Evolutionary conservation across 2,329 filamentous ascomycete species (phyloP).

Genomic region (Zopfia rhizophila): DNA sequence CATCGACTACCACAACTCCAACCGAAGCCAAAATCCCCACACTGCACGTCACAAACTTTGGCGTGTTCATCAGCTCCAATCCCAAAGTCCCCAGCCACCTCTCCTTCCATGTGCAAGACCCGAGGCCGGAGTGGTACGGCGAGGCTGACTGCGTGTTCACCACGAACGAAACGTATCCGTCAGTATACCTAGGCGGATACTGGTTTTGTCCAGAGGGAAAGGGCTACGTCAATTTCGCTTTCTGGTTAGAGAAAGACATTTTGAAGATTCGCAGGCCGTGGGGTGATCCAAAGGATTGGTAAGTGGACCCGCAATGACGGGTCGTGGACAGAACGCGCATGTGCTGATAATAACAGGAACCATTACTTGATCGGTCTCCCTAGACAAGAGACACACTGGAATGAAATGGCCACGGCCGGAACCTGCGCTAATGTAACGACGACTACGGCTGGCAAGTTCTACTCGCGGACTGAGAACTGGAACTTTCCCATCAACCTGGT

Average conservation of each 20-base stretch:
- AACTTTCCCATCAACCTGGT: slow-evolving; percentile 4
- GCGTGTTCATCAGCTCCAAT: slow-evolving; percentile 9
- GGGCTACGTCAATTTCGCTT: too few species aligned
- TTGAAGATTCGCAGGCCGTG: too few species aligned
- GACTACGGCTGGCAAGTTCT: slow-evolving; percentile 1
- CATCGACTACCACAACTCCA: background rate
- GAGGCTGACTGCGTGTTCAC: slow-evolving; percentile 6
- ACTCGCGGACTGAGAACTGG: slow-evolving; percentile 8
- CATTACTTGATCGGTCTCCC: too few species aligned
- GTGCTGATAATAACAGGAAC: too few species aligned
- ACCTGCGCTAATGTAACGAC: slow-evolving; percentile 1
- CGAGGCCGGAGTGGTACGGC: background rate
- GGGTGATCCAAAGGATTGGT: too few species aligned
- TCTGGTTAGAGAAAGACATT: too few species aligned
- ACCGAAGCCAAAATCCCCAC: background rate
- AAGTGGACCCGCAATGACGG: too few species aligned
- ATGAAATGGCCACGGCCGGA: background rate
- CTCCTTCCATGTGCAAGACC: slow-evolving; percentile 8
- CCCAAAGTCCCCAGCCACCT: background rate
- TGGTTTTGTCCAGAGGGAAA: slow-evolving; percentile 2
- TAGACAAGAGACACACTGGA: background rate
- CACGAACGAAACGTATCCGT: slow-evolving; percentile 1
- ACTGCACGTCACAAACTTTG: slow-evolving; percentile 9
- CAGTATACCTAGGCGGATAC: background rate
- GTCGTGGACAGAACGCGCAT: too few species aligned